These are phyloP conservation scores for Talaromyces sp. DNA, from an alignment of 2,329 filamentous ascomycete species.

Conservation along the genomic window DNA sequence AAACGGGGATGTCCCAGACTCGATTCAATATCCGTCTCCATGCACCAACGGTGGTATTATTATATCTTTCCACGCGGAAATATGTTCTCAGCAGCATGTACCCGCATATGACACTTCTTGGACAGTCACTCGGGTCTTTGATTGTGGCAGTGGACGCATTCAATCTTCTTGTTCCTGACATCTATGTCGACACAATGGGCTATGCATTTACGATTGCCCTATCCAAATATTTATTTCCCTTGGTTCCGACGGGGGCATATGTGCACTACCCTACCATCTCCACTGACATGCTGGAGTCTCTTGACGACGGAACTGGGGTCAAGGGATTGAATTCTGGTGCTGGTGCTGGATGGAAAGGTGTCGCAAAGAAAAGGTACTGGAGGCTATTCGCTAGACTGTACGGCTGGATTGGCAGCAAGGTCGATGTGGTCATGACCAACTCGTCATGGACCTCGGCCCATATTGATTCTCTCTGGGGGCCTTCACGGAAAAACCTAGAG, in stretches of 20 bases:
- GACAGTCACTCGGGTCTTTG: slow-evolving; percentile 87
- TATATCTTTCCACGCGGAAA: slow-evolving; percentile 83
- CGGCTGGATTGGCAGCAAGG: slow-evolving; percentile 70
- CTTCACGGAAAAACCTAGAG: slow-evolving; percentile 38
- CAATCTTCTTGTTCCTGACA: slow-evolving; percentile 81
- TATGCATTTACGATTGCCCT: slow-evolving; percentile 87
- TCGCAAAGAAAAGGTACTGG: slow-evolving; percentile 79
- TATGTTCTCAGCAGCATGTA: slow-evolving; percentile 84
- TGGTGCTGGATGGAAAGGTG: slow-evolving; percentile 66
- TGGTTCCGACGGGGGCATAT: slow-evolving; percentile 82
- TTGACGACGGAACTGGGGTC: slow-evolving; percentile 60
- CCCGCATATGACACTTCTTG: slow-evolving; percentile 86
- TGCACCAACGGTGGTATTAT: slow-evolving; percentile 74
- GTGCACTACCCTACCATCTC: slow-evolving; percentile 98
- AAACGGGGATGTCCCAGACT: slow-evolving; percentile 44
- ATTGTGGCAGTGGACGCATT: slow-evolving; percentile 89
- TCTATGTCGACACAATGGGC: slow-evolving; percentile 97
- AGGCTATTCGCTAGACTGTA: slow-evolving; percentile 76
- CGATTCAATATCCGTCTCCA: slow-evolving; percentile 92
- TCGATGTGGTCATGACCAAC: slow-evolving; percentile 97
- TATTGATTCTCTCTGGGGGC: slow-evolving; percentile 74
- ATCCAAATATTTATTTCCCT: slow-evolving; percentile 73
- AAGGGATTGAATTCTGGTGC: slow-evolving; percentile 80
- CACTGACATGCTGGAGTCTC: slow-evolving; percentile 88
- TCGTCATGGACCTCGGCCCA: slow-evolving; percentile 89